phyloP scores from a whole-genome alignment of 345 rosid species.

The Euclidium syriacum region DNA sequence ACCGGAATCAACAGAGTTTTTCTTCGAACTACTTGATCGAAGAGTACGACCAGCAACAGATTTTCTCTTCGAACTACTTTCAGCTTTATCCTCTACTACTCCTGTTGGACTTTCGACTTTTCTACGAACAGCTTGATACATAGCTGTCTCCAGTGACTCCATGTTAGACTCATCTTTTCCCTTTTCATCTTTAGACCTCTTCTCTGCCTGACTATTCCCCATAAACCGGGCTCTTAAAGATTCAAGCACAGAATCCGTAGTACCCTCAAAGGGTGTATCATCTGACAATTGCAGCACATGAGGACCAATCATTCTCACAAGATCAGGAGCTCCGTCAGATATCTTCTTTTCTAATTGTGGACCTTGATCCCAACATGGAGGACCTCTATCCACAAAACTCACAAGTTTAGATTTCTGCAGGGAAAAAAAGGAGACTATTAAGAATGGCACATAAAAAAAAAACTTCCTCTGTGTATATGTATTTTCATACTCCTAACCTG shows the following conservation, averaged over 20 bases:
- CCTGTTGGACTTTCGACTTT: slow-evolving; percentile 35
- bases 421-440: slow-evolving; percentile 24
- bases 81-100: slow-evolving; percentile 29
- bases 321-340: slow-evolving; percentile 33
- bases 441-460: slow-evolving; percentile 9
- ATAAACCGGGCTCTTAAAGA: slow-evolving; percentile 48
- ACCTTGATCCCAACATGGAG: slow-evolving; percentile 64
- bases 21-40: slow-evolving; percentile 30
- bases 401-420: slow-evolving; percentile 83
- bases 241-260: slow-evolving; percentile 43
- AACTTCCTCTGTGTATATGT: background rate
- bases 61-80: slow-evolving; percentile 28
- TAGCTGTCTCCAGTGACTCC: slow-evolving; percentile 60
- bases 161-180: slow-evolving; percentile 33
- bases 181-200: slow-evolving; percentile 37
- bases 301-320: slow-evolving; percentile 33
- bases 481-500: slow-evolving; percentile 49
- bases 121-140: slow-evolving; percentile 41
- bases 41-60: slow-evolving; percentile 28
- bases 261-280: slow-evolving; percentile 41
- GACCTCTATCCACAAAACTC: slow-evolving; percentile 68
- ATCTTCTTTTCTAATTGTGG: slow-evolving; percentile 35
- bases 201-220: slow-evolving; percentile 39
- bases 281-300: slow-evolving; percentile 38
- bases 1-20: slow-evolving; percentile 27